Evolutionary conservation across 495 filamentous ascomycete genomes (phyloP).

Genomic region (Annulohypoxylon bovei): DNA sequence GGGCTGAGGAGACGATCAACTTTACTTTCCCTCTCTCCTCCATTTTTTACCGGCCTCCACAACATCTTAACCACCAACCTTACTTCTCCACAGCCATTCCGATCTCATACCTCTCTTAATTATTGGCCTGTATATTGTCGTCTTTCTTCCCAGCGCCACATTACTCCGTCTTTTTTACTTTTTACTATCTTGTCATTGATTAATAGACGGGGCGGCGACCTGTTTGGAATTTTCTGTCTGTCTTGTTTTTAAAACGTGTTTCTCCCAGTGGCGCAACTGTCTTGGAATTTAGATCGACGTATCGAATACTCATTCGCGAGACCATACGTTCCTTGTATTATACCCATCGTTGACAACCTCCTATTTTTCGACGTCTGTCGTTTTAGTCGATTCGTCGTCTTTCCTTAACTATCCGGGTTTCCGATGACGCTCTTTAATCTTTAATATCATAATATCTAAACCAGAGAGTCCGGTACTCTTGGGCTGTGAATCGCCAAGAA

Average conservation of each 20-base stretch:
- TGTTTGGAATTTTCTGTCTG: slow-evolving; percentile 35
- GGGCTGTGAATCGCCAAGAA: slow-evolving; percentile 25
- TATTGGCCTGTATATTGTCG: slow-evolving; percentile 23
- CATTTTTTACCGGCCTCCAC: slow-evolving; percentile 39
- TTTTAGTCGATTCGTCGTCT: slow-evolving; percentile 18
- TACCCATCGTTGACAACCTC: slow-evolving; percentile 29
- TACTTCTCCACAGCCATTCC: slow-evolving; percentile 33
- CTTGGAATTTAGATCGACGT: slow-evolving; percentile 46
- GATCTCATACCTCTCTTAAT: slow-evolving; percentile 16
- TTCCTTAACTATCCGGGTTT: slow-evolving; percentile 22
- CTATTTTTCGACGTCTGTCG: slow-evolving; percentile 8
- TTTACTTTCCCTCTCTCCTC: slow-evolving; percentile 5
- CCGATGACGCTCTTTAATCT: slow-evolving; percentile 53
- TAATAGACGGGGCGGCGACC: slow-evolving; percentile 35
- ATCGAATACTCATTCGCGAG: slow-evolving; percentile 38
- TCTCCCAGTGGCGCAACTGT: slow-evolving; percentile 40
- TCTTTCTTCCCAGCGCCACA: slow-evolving; percentile 32
- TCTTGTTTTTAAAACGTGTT: slow-evolving; percentile 37
- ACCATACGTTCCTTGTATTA: slow-evolving; percentile 45
- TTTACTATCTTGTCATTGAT: slow-evolving; percentile 33
- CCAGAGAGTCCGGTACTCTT: slow-evolving; percentile 52
- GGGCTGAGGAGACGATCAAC: slow-evolving; percentile 25
- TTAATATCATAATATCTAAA: slow-evolving; percentile 50
- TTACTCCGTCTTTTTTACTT: slow-evolving; percentile 27
- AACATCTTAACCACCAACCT: slow-evolving; percentile 15